These are phyloP conservation scores for Blepharisma undulans DNA, from an alignment of 169 alveolate species.

Conservation along the genomic window DNA sequence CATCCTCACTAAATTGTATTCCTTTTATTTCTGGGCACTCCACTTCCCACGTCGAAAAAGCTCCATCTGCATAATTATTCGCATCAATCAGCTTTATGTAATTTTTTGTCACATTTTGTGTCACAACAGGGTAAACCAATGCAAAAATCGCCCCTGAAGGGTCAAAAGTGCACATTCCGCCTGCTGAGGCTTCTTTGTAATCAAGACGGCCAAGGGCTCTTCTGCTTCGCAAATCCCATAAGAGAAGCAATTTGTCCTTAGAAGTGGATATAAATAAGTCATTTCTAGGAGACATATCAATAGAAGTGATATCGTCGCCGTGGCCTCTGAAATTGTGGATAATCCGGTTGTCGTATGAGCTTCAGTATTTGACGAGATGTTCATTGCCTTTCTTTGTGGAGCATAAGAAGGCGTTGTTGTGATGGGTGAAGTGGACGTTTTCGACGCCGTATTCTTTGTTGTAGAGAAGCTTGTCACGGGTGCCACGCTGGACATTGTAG, in stretches of 20 bases:
- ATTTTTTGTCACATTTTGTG: conserved; percentile 23
- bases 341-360: conserved; percentile 33
- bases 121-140: conserved; percentile 27
- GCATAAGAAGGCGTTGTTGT: conserved; percentile 13
- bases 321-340: conserved; percentile 41
- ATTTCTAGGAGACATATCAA: conserved; percentile 26
- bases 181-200: conserved; percentile 12
- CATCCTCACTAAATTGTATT: conserved; percentile 25
- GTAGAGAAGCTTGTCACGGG: conserved; percentile 27
- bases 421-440: conserved; percentile 31
- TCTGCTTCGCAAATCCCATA: conserved; percentile 19
- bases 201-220: conserved; percentile 9
- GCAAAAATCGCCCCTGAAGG: conserved; percentile 31
- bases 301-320: not conserved
- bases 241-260: not conserved
- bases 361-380: conserved; percentile 34
- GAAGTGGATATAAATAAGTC: conserved; percentile 15
- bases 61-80: conserved; percentile 4
- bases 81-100: conserved; percentile 25
- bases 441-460: conserved; percentile 44
- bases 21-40: conserved; percentile 30
- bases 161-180: conserved; percentile 39
- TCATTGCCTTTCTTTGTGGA: conserved; percentile 29
- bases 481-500: conserved; percentile 27
- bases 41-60: conserved; percentile 35